Conservation (phyloP, 2,329 filamentous ascomycete genomes). For the Calonectria montana region DNA sequence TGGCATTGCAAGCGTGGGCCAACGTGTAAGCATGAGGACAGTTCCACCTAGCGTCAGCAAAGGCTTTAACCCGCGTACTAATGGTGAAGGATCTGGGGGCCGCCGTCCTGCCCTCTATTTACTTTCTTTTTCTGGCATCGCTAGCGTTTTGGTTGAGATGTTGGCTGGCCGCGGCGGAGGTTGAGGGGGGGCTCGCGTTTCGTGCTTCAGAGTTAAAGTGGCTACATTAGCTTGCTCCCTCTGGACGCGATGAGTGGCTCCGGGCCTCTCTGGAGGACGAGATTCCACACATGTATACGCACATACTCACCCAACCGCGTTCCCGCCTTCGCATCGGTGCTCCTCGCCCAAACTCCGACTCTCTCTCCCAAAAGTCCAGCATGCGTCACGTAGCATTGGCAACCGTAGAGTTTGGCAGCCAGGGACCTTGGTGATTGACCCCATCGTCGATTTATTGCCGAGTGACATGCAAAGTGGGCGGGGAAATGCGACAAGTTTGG, state of each 20-base stretch:
- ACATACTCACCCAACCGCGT: neutral
- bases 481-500: neutral
- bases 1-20: conserved; percentile 33
- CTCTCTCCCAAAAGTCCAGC: neutral
- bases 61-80: neutral
- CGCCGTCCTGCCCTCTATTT: neutral
- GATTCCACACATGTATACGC: neutral
- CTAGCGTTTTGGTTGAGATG: neutral
- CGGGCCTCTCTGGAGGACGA: no score
- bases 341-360: neutral
- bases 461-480: conserved; percentile 14
- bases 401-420: neutral
- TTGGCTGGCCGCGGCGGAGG: neutral
- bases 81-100: neutral
- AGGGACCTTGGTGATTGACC: neutral
- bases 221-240: conserved; percentile 20
- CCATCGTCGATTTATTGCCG: conserved; percentile 7
- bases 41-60: neutral
- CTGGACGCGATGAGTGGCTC: neutral
- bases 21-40: conserved; percentile 8
- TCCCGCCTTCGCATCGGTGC: neutral
- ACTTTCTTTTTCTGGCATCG: neutral
- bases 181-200: neutral
- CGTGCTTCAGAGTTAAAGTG: conserved; percentile 19
- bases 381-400: neutral